Percentiles rank a stretch among this genome's conserved stretches.
phyloP scores from a whole-genome alignment of 2,329 filamentous ascomycete genomes.

The Akanthomyces muscarius region DNA sequence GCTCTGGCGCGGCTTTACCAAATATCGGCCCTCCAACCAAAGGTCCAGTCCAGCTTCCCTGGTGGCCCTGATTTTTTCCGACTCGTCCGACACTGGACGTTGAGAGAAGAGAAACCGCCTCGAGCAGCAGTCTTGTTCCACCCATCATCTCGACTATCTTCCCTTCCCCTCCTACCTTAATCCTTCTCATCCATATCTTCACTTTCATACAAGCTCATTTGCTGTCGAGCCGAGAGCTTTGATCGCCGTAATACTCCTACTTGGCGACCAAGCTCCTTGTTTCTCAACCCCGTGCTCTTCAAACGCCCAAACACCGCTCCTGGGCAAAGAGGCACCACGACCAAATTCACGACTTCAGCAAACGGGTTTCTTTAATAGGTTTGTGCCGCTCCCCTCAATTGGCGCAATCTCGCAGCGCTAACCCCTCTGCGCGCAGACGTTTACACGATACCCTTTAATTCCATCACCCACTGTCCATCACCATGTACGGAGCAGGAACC shows the following conservation, averaged over 20 bases:
- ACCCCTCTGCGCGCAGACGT: constrained; percentile 22
- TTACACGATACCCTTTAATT: constrained; percentile 41
- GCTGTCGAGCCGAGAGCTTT: constrained; percentile 11
- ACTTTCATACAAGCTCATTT: constrained; percentile 17
- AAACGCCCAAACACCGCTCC: constrained; percentile 3
- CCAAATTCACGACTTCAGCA: constrained; percentile 8
- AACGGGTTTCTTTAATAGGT: constrained; percentile 32
- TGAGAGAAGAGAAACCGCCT: constrained; percentile 12
- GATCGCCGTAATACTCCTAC: constrained; percentile 13
- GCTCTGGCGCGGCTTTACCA: not conserved
- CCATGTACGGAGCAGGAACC: constrained; percentile 81
- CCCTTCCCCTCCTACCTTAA: constrained; percentile 10
- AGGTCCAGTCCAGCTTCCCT: constrained; percentile 5
- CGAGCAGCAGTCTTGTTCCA: constrained; percentile 15
- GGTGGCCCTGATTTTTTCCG: constrained; percentile 12
- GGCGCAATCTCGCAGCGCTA: not conserved
- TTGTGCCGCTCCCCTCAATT: constrained; percentile 18
- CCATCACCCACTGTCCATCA: constrained; percentile 28
- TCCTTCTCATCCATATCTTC: constrained; percentile 14
- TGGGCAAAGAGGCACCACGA: constrained; percentile 1
- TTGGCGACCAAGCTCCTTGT: constrained; percentile 13
- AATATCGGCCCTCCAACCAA: constrained; percentile 5
- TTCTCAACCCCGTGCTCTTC: constrained; percentile 3
- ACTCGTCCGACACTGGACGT: constrained; percentile 16
- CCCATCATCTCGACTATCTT: constrained; percentile 10